Evolutionary conservation across 31 red algal genomes (phyloP).

Genomic region (Asparagopsis taxiformis): DNA sequence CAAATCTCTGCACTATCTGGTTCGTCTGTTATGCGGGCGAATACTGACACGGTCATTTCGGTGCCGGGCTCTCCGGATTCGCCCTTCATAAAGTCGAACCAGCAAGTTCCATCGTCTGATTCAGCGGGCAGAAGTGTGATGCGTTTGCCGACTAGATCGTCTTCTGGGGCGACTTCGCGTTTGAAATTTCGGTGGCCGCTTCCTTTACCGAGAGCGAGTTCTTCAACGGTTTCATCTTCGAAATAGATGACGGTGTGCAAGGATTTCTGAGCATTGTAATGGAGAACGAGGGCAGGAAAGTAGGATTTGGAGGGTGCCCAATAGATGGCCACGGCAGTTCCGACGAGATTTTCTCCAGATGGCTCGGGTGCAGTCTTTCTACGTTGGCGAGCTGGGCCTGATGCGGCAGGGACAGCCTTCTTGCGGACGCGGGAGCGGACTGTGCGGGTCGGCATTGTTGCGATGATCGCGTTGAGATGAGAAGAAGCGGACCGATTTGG

Average conservation of each 20-base stretch:
- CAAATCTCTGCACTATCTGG: constrained; percentile 22
- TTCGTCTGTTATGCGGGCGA: constrained; percentile 7
- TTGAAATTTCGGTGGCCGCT: constrained; percentile 6
- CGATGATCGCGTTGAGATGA: no score
- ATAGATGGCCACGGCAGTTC: constrained; percentile 16
- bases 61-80: neutral
- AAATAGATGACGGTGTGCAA: constrained; percentile 43
- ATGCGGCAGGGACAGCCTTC: neutral
- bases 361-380: neutral
- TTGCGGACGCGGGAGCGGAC: constrained; percentile 6
- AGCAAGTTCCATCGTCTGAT: neutral
- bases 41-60: constrained; percentile 26
- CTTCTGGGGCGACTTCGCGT: neutral
- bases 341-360: constrained; percentile 18
- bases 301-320: constrained; percentile 30
- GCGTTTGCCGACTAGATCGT: constrained; percentile 27
- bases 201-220: constrained; percentile 24
- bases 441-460: neutral
- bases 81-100: constrained; percentile 54
- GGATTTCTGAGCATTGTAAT: constrained; percentile 6
- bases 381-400: neutral
- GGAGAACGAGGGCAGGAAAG: constrained; percentile 41
- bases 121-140: constrained; percentile 18
- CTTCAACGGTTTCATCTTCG: constrained; percentile 43
- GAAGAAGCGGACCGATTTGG: no score